Evolutionary conservation across 2,329 filamentous ascomycete genomes (phyloP), one percentile per base, ranked within the genome.

Genomic region (Paecilomyces sp.): DNA sequence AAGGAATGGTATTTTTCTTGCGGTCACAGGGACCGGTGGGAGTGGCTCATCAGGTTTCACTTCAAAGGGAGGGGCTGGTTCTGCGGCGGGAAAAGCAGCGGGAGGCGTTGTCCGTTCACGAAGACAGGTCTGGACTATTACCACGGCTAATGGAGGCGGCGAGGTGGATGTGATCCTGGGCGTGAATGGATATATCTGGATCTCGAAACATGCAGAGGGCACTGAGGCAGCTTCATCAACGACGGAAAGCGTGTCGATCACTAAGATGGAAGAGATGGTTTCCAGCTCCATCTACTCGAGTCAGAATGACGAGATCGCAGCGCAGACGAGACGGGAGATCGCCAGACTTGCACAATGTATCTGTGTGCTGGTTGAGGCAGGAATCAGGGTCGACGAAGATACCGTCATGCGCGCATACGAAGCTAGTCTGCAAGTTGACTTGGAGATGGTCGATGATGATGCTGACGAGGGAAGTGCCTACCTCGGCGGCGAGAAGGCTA

Each of bases 101-200:
- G 83, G 83, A 9, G 92, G 92, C 52, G 92, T 97, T 1, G 91
- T 96, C 31, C 81, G 94, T 57, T 86, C 88, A 25, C 85, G 93
- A 67, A 81, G 92, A 60, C 94, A 99, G 78, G 88, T 94, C 50
- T 96, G 94, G 83, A 94, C 91, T 0, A 79, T 96, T 67, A 65
- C 65, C 55, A 75, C 76, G 8, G 73, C 75, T 12, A 76, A 77
- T 34, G 79, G 78, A 1, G 76, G 75, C 22, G 76, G 76, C 63
- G 85, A 86, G 55, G 84, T 99, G 30, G 91, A 97, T 71, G 86
- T 97, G 7, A 84, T 96, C 57, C 81, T 99, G 0, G 94, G 94
- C 2, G 94, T 99, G 47, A 99, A 99, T 69, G 94, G 94, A 0
- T 97, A 95, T 72, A 92, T 97, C 60, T 99, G 91, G 89, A 92